These are phyloP conservation scores for Plasmodium berghei DNA, from an alignment of 169 alveolate genomes.

Conservation along the genomic window DNA sequence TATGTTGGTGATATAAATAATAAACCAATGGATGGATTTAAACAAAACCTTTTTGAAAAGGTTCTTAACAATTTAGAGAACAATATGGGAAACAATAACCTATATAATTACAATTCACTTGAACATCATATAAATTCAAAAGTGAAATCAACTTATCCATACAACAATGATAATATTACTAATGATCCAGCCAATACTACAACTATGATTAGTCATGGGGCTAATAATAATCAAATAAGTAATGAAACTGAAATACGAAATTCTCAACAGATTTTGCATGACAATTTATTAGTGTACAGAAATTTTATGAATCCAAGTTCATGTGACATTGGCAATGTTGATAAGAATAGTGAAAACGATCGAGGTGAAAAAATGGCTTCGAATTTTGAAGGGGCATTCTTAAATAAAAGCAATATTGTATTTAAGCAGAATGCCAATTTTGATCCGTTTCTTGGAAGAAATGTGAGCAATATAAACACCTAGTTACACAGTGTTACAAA, in stretches of 20 bases:
- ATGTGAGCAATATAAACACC: no score
- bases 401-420: neutral
- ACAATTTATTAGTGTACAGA: constrained; percentile 3
- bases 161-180: no score
- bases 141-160: no score
- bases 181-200: neutral
- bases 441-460: neutral
- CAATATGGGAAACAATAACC: neutral
- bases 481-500: no score
- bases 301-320: neutral
- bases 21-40: neutral
- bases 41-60: neutral
- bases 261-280: neutral
- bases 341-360: no score
- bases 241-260: constrained; percentile 1
- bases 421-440: neutral
- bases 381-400: neutral
- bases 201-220: neutral
- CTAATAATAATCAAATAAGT: neutral
- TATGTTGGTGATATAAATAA: neutral
- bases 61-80: neutral
- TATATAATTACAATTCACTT: neutral
- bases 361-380: neutral
- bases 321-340: neutral
- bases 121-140: neutral